phyloP scores from a whole-genome alignment of 768 basidiomycete species.

The Hericium alpestre region DNA sequence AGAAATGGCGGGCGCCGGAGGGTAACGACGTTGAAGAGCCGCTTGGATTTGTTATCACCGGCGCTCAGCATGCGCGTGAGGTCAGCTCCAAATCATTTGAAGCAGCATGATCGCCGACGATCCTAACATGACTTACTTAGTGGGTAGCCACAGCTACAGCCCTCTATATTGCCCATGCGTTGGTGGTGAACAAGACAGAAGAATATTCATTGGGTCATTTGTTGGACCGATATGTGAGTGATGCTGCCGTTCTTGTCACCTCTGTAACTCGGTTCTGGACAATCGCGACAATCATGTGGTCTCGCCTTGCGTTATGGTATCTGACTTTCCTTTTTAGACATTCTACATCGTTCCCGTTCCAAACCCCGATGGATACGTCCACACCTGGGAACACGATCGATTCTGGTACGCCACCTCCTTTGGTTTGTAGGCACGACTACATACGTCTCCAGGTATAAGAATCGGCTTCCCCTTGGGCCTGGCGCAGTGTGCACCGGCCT shows the following conservation, averaged over 20 bases:
- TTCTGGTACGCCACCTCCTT: constrained; percentile 35
- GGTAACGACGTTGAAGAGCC: constrained; percentile 18
- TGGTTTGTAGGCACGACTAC: background rate
- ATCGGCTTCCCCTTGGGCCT: constrained; percentile 43
- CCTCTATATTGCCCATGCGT: constrained; percentile 62
- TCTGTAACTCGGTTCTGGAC: background rate
- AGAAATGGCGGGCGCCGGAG: constrained; percentile 3
- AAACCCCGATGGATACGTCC: constrained; percentile 66
- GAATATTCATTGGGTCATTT: constrained; percentile 35
- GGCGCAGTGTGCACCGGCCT: constrained; percentile 50
- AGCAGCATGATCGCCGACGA: background rate
- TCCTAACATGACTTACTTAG: constrained; percentile 23
- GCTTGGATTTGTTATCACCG: constrained; percentile 52
- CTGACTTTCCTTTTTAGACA: constrained; percentile 25
- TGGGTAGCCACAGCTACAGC: constrained; percentile 75
- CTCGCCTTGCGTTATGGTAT: too few relatives aligned
- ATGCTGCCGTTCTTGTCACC: constrained; percentile 2
- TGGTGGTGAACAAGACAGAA: constrained; percentile 42
- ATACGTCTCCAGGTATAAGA: constrained; percentile 48
- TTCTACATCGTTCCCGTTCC: constrained; percentile 60
- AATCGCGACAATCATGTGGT: too few relatives aligned
- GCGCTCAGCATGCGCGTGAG: constrained; percentile 71
- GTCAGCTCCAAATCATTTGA: constrained; percentile 25
- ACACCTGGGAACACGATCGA: constrained; percentile 61
- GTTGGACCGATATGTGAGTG: constrained; percentile 39